Conservation (phyloP, 208 protist genomes). For the Trypanosoma congolense region DNA sequence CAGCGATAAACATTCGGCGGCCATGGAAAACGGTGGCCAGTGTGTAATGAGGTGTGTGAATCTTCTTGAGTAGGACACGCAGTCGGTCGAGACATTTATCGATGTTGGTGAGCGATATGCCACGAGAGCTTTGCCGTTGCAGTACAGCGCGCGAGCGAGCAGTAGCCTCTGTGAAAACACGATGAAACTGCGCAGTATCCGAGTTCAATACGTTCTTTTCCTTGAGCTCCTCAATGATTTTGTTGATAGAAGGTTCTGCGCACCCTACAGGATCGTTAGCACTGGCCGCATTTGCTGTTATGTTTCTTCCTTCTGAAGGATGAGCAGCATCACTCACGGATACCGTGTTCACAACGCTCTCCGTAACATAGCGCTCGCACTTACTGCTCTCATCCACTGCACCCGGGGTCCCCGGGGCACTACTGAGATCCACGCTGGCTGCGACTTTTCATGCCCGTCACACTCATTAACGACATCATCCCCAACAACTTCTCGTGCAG, state of each 20-base stretch:
- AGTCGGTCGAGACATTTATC: slow-evolving; percentile 36
- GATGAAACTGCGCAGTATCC: slow-evolving; percentile 76
- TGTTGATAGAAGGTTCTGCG: not conserved
- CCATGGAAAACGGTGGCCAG: slow-evolving; percentile 62
- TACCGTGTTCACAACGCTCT: no score
- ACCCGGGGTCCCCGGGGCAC: no score
- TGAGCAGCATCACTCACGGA: no score
- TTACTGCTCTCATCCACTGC: no score
- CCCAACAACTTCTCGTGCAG: slow-evolving; percentile 65
- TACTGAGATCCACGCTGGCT: no score
- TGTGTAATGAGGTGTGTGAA: slow-evolving; percentile 84
- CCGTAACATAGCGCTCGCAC: no score
- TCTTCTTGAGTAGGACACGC: slow-evolving; percentile 59
- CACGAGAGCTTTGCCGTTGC: not conserved
- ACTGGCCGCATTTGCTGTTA: no score
- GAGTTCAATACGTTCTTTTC: slow-evolving; percentile 12
- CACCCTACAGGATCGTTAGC: no score
- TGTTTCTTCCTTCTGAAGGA: no score
- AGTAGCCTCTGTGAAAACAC: slow-evolving; percentile 49
- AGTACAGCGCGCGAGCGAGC: slow-evolving; percentile 9
- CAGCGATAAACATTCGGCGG: slow-evolving; percentile 59
- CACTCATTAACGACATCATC: slow-evolving; percentile 21
- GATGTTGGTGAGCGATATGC: slow-evolving; percentile 19
- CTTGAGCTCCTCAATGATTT: not conserved
- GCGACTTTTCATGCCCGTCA: no score